phyloP scores from a whole-genome alignment of 2,329 filamentous ascomycete species.

The Hypoxylon sp. region DNA sequence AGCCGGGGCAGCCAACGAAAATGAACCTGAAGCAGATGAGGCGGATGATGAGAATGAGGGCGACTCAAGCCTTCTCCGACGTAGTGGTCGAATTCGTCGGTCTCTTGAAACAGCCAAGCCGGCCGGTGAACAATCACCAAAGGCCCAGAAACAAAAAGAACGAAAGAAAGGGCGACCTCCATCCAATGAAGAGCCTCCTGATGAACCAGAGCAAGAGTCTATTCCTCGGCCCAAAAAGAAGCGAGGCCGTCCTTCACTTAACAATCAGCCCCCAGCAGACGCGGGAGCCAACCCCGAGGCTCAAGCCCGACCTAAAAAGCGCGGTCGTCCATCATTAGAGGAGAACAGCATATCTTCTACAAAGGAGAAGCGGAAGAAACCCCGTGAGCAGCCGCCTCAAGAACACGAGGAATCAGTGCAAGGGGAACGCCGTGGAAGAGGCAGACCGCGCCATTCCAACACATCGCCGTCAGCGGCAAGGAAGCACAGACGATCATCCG shows the following conservation, averaged over 20 bases:
- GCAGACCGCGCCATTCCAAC: constrained; percentile 19
- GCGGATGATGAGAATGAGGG: constrained; percentile 52
- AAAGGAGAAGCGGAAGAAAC: constrained; percentile 35
- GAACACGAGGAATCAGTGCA: constrained; percentile 27
- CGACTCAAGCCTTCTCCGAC: constrained; percentile 47
- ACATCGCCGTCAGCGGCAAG: constrained; percentile 20
- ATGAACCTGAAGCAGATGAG: constrained; percentile 47
- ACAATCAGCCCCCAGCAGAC: constrained; percentile 31
- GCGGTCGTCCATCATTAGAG: constrained; percentile 37
- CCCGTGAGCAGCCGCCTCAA: constrained; percentile 29
- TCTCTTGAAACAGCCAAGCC: constrained; percentile 21
- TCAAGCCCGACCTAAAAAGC: constrained; percentile 39
- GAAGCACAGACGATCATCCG: constrained; percentile 30
- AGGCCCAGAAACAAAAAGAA: constrained; percentile 20
- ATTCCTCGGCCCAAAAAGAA: constrained; percentile 39
- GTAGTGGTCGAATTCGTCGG: constrained; percentile 45
- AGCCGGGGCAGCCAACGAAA: constrained; percentile 19
- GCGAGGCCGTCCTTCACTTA: constrained; percentile 50
- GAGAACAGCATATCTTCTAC: constrained; percentile 33
- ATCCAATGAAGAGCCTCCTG: constrained; percentile 6
- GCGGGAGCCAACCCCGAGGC: constrained; percentile 24
- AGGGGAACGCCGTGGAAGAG: constrained; percentile 22
- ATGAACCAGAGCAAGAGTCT: constrained; percentile 35
- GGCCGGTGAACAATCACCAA: constrained; percentile 6
- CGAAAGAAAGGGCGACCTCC: constrained; percentile 31